Conservation (phyloP, 2,329 filamentous ascomycete genomes). For the Calonectria hawksworthii region DNA sequence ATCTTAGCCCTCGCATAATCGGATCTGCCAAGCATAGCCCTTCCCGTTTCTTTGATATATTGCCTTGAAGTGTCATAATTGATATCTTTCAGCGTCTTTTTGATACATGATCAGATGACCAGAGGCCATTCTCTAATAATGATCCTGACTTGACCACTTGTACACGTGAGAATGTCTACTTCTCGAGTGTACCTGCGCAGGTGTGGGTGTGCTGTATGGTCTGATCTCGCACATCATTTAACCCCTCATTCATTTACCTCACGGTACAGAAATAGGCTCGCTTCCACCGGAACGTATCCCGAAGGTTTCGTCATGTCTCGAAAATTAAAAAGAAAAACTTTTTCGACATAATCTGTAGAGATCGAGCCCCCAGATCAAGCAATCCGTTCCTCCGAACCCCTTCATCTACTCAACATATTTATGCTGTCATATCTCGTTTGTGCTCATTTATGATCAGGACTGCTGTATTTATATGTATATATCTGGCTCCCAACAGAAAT, state of each 20-base stretch:
- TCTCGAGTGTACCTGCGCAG: background rate
- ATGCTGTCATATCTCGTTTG: background rate
- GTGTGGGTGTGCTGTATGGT: background rate
- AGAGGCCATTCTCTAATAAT: background rate
- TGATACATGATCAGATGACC: background rate
- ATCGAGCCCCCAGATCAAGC: too few species aligned
- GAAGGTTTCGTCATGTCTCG: background rate
- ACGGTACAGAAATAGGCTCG: background rate
- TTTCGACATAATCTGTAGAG: background rate
- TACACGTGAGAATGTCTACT: background rate
- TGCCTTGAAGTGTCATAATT: background rate
- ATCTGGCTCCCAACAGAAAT: background rate
- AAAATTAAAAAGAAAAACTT: background rate
- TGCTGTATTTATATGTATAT: background rate
- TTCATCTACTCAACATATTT: background rate
- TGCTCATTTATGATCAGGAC: background rate
- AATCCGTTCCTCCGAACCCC: background rate
- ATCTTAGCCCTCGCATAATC: background rate
- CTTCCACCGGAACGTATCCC: background rate
- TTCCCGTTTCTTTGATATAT: background rate
- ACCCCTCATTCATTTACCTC: background rate
- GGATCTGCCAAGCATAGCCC: background rate
- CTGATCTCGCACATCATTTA: background rate
- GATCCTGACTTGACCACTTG: background rate
- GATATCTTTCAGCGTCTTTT: too few species aligned